Evolutionary conservation across 2,329 filamentous ascomycete species (phyloP), one percentile per base, ranked within the genome.

Genomic region (Pyrenochaeta sp.): DNA sequence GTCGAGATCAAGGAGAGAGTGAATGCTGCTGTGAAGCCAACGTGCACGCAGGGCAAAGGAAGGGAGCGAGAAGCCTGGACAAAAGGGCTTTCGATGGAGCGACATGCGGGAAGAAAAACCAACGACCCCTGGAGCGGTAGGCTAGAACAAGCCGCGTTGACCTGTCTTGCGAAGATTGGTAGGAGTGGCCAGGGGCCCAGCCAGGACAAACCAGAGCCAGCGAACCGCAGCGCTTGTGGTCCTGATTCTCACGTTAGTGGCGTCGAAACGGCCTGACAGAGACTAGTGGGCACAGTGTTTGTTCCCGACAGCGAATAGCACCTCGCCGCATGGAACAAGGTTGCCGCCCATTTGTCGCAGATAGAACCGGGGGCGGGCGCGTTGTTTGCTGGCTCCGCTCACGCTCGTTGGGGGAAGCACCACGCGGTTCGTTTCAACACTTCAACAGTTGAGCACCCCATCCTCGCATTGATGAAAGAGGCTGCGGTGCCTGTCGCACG

Each of bases 81-180:
- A 56, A 50, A 54, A 60, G 46, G 53, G 59, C 50, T 53, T 37
- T 39, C 44, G 11, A 27, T 35, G 36, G 41, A 58, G 58, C 55
- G 56, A 48, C 18, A 40, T 27, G 35, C 43, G 28, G 35, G 51
- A 51, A 51, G 51, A 61, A 61, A 61, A 61, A 44, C 54, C 51
- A 58, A 44, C 44, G n/a, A 51, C 41, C 36, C 44, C 37, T 38
- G 42, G 34, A 42, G 41, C 45, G 42, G 34, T 35, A 42, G 52
- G 43, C 51, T 42, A 50, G 44, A n/a, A 49, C 51, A 51, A 35
- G 53, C 52, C 58, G 50, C 48, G 56, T 53, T 39, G 59, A 53
- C 48, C 34, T 60, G 59, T 61, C 58, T 58, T 46, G 34, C 41
- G 43, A 48, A 63, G 58, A 63, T 63, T 61, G 59, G 59, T 50